These are phyloP conservation scores for Leucocoprinus birnbaumii DNA, from an alignment of 768 basidiomycete genomes.

Conservation along the genomic window DNA sequence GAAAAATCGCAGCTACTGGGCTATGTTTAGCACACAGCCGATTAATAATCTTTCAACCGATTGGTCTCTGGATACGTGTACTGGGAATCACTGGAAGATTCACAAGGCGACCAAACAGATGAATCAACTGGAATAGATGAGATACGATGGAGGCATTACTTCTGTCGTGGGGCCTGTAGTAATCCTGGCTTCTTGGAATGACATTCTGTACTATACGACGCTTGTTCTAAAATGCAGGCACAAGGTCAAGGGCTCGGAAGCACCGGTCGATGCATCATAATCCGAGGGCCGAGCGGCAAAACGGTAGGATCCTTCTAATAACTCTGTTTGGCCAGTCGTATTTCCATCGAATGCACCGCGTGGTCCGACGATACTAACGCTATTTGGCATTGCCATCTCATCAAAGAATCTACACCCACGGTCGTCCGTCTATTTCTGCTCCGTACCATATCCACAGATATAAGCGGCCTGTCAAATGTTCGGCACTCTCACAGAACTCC, in stretches of 20 bases:
- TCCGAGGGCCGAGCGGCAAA: no score
- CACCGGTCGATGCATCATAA: no score
- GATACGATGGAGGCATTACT: no score
- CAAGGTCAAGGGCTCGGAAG: no score
- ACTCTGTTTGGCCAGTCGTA: background rate
- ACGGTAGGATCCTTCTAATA: no score
- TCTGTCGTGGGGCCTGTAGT: no score
- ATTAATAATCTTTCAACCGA: background rate
- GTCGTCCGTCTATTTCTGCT: conserved; percentile 10
- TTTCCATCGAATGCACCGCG: conserved; percentile 10
- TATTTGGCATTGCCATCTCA: conserved; percentile 3
- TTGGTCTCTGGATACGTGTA: background rate
- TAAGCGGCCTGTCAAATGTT: conserved; percentile 9
- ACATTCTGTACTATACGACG: no score
- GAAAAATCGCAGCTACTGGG: background rate
- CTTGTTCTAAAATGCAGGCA: no score
- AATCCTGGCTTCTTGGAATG: no score
- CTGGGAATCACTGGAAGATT: background rate
- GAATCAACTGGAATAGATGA: no score
- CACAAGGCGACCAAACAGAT: no score
- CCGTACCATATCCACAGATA: background rate
- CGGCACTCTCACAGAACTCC: background rate
- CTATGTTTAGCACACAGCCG: background rate
- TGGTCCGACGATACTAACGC: conserved; percentile 10
- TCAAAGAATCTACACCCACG: conserved; percentile 9